Evolutionary conservation across 1,139 yeast species (phyloP), one percentile per base, ranked within the genome.

Genomic region (Tardiomyces blankii): DNA sequence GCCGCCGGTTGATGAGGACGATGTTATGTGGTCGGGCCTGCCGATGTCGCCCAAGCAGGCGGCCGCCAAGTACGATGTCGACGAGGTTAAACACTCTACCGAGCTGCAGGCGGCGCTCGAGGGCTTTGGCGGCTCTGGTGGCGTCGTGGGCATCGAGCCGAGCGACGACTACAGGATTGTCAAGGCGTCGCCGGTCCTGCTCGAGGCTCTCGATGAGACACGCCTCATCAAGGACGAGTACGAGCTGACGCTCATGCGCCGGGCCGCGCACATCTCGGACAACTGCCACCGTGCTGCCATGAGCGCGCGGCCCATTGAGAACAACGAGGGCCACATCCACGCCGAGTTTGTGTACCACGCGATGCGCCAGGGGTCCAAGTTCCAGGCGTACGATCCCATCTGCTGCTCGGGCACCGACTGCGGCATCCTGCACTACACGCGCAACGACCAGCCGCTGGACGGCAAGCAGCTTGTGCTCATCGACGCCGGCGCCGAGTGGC

Each of bases 401-500:
- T 89, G 97, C 64, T 89, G 97, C 59, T 76, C 95, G 11, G 98
- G 98, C 0, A 81, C 94, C 38, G 80, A 82, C 51, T 86, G 96
- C 61, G 87, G 95, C 21, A 87, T 96, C 2, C 73, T 91, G 52
- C 98, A 91, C 64, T 91, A 89, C 62, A 80, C 84, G 16, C 82
- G 80, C 59, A 91, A 91, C 59, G 94, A 88, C 57, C 88, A 82
- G 48, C 73, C 72, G 1, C 66, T 70, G 35, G 72, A 65, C 23
- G 75, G 74, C 3, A 74, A 75, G 54, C 80, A 77, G 49, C 74
- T 91, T 3, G 75, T 91, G 12, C 73, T 91, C 50, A 81, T 91
- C 49, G 98, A 91, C 66, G 97, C 97, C 5, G 98, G 98, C 44
- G 95, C 96, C 7, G 97, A 89, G 68, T 89, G 96, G 96, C 77